Base-by-base conservation (phyloP, 306 rosid genomes). In the Vicia faba region DNA sequence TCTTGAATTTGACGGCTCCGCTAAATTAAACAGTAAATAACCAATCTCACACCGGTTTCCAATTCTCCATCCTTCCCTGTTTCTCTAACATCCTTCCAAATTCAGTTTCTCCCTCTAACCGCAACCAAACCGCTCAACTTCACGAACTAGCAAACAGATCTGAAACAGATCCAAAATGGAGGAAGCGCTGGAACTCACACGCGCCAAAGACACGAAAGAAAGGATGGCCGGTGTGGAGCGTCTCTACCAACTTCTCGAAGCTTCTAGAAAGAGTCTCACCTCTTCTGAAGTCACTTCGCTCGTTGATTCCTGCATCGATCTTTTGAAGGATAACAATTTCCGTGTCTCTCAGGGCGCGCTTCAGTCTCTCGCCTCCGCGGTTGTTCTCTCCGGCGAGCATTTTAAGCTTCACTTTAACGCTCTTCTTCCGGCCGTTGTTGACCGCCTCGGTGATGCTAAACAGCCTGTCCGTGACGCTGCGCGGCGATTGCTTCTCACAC, bases 201-300 rank as follows among this genome's bases (percentile, higher is more conserved):
- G 99, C 29, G 96, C 99, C 59, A 95, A 95, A 81, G 99, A 95
- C 73, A 88, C 97, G 4, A 95, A 95, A 83, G 92, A 88, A 84
- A 86, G 99, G 59, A 90, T 95, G 99, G 97, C 99, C 1, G 99
- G 99, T 2, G 99, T 95, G 25, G 99, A 95, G 81, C 93, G 92
- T 5, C 95, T 95, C 57, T 88, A 88, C 63, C 89, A 91, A 68
- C 84, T 91, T 59, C 86, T 95, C 3, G 99, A 95, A 82, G 85
- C 95, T 78, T 91, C 97, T 0, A 81, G 92, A 60, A 95, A 84
- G 89, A 83, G 87, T 68, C 87, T 95, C 64, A 75, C 79, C 44
- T 81, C 95, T 14, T 68, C 95, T 8, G 99, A 95, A 59, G 89
- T 86, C 5, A 85, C 99, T 4, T 77, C 91, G 2, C 88, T 95